These are phyloP conservation scores for Nicotiana attenuata DNA, from an alignment of 257 asterid species.

Conservation along the genomic window DNA sequence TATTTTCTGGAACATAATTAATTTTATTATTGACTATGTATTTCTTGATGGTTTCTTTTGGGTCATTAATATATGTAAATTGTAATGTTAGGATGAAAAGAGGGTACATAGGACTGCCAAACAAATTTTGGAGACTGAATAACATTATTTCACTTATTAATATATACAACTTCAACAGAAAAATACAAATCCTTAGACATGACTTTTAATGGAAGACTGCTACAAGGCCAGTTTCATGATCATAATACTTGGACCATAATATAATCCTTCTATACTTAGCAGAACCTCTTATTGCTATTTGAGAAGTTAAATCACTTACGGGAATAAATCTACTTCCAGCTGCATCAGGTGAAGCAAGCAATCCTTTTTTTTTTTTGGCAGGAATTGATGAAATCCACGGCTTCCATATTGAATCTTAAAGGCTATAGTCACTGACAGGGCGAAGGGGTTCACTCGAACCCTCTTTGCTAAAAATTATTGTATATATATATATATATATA, in stretches of 20 bases:
- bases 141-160: too few relatives aligned
- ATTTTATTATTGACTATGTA: too few relatives aligned
- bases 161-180: too few relatives aligned
- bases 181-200: slow-evolving; percentile 9
- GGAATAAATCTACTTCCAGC: slow-evolving; percentile 29
- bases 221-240: slow-evolving; percentile 18
- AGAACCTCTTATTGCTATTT: slow-evolving; percentile 15
- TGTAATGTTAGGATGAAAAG: too few relatives aligned
- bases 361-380: slow-evolving; percentile 10
- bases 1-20: too few relatives aligned
- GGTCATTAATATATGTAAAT: too few relatives aligned
- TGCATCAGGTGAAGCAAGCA: slow-evolving; percentile 23
- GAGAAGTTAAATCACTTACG: slow-evolving; percentile 10
- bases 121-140: too few relatives aligned
- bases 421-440: background rate
- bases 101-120: too few relatives aligned
- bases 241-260: slow-evolving; percentile 24
- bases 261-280: slow-evolving; percentile 17
- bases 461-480: too few relatives aligned
- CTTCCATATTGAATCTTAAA: slow-evolving; percentile 25
- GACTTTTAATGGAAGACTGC: slow-evolving; percentile 17
- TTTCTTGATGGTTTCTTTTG: too few relatives aligned
- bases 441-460: too few relatives aligned
- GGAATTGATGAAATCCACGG: slow-evolving; percentile 17
- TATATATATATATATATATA: too few relatives aligned